Base-by-base conservation (phyloP, 257 asterid genomes). In the Solanum chiquidenum region DNA sequence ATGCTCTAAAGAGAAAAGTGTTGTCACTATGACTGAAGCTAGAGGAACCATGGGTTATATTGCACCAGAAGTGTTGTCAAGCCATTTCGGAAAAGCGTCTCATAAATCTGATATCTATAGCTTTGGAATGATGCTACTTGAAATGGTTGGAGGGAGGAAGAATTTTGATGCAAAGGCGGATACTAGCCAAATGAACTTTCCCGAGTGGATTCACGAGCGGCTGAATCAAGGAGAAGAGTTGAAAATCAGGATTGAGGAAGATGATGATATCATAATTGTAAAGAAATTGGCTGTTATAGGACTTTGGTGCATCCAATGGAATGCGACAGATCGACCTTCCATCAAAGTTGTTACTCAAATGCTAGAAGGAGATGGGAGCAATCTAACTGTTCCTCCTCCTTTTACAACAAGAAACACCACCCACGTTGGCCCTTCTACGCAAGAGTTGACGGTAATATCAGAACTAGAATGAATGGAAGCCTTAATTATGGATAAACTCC, bases 101-200 rank as follows among this genome's bases (percentile, higher is more conserved):
- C 87, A 87, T 16, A 90, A 91, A 84, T 90, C 93, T 12, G 92
- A 92, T 69, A 88, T 92, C 12, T 92, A 90, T 52, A 88, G 91
- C 76, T 89, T 85, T 33, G 91, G 93, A 34, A 88, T 89, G 90
- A 12, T 92, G 88, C 34, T 92, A 66, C 90, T 92, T 11, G 94
- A 92, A 84, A 90, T 92, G 90, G 91, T 91, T 2, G 92, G 92
- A 72, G 90, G 93, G 37, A 86, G 90, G 91, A 90, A 89, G 71
- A 91, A 91, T 73, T 83, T 71, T 5, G 89, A 83, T 40, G 29
- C 44, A n/a, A 37, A 83, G 12, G 83, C 16, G 5, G 71, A 86
- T 12, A 83, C 83, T 21, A 89, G 92, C 33, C 88, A 90, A 60
- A 77, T 87, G 7, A 83, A 90, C 85, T 89, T 92, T 72, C 89